Evolutionary conservation across 164 flowering plant species (phyloP).

Genomic region (Nelumbo lutea): DNA sequence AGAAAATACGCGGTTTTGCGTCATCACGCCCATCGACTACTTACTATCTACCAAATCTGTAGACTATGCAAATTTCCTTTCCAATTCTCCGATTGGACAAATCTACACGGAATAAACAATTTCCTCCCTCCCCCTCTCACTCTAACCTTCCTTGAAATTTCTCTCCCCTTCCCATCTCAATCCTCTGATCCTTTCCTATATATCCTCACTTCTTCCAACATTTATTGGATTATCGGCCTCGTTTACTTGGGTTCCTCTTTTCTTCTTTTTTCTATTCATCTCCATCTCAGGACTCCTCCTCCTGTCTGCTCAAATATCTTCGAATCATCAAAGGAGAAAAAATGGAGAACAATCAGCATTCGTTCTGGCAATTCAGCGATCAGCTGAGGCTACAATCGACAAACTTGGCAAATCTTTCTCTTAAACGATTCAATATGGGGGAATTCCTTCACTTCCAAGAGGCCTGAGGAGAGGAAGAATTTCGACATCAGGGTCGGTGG

Average conservation of each 20-base stretch:
- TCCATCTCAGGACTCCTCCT: no score
- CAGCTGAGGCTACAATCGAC: constrained; percentile 59
- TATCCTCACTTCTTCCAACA: no score
- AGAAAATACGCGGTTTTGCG: no score
- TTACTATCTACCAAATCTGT: no score
- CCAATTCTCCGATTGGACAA: constrained; percentile 26
- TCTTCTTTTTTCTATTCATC: not conserved
- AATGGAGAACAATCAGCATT: constrained; percentile 67
- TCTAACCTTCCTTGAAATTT: not conserved
- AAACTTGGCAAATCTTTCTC: constrained; percentile 52
- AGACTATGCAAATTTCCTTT: no score
- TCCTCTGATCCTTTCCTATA: no score
- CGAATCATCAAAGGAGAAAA: constrained; percentile 1
- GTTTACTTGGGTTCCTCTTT: not conserved
- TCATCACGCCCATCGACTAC: no score
- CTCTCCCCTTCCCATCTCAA: no score
- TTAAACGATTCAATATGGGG: constrained; percentile 85
- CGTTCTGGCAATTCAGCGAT: constrained; percentile 90
- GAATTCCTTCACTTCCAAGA: constrained; percentile 31
- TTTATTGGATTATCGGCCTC: no score
- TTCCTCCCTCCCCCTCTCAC: constrained; percentile 40
- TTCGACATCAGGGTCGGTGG: constrained; percentile 64
- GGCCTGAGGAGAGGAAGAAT: constrained; percentile 52
- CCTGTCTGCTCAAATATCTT: no score
- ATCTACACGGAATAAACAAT: constrained; percentile 38